A percentile compares a stretch with the other conserved stretches of the same genome.
Evolutionary conservation across 2,329 filamentous ascomycete species (phyloP).

Genomic region (Alternaria conjuncta): DNA sequence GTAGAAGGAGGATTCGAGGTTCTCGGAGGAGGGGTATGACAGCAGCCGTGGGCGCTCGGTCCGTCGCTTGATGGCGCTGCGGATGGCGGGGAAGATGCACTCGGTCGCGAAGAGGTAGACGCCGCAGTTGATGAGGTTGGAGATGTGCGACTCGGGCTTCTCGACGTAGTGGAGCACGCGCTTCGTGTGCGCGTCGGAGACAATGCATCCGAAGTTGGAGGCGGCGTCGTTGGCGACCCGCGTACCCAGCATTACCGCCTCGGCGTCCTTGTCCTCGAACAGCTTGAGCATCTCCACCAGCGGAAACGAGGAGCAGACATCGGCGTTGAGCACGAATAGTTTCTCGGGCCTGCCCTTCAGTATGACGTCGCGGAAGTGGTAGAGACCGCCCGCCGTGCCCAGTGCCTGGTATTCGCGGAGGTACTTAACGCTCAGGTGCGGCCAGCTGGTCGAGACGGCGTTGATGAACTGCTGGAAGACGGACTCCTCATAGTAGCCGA

Average conservation of each 20-base stretch:
- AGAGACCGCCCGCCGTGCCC: conserved; percentile 93
- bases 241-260: conserved; percentile 95
- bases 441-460: conserved; percentile 82
- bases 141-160: conserved; percentile 97
- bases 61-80: conserved; percentile 92
- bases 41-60: conserved; percentile 87
- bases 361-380: conserved; percentile 99
- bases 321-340: conserved; percentile 96
- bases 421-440: conserved; percentile 89
- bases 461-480: conserved; percentile 99
- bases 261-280: conserved; percentile 92
- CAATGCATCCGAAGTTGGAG: conserved; percentile 97
- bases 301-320: conserved; percentile 98
- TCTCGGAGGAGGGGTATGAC: conserved; percentile 95
- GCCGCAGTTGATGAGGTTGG: conserved; percentile 98
- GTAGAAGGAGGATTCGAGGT: conserved; percentile 75
- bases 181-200: conserved; percentile 90
- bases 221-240: conserved; percentile 89
- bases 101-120: conserved; percentile 97
- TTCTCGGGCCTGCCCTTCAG: conserved; percentile 93
- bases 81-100: conserved; percentile 95
- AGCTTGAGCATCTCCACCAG: conserved; percentile 93
- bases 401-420: conserved; percentile 96
- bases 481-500: conserved; percentile 97
- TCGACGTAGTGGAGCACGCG: conserved; percentile 98